Base-by-base conservation (phyloP, 2,329 filamentous ascomycete species). In the Aspergillus unguis region DNA sequence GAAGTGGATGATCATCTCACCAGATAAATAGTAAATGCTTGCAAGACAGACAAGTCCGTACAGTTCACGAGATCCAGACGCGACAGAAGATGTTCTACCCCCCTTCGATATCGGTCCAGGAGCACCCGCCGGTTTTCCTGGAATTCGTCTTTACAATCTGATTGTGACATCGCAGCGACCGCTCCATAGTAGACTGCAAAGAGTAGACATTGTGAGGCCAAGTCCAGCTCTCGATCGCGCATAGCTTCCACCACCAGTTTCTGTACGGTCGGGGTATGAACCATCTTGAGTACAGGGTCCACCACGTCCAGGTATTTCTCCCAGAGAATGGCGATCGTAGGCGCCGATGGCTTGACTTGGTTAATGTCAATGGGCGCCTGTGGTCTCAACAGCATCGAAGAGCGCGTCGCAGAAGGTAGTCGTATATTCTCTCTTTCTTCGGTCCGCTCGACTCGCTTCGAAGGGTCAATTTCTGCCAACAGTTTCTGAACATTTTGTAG, bases 251-350 rank as follows among this genome's bases (percentile, higher is more conserved):
- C 59, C n/a, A 84, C 64, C 0, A 72, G 73, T 4, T 72, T 72
- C 57, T 80, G 75, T 17, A 77, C 67, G 6, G 75, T 78, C 1
- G 80, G 80, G 1, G 77, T 68, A 60, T 84, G 81, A 10, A 83
- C 64, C 3, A 83, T 70, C 57, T 83, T 83, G 56, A 83, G 68
- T 3, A 84, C 60, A 0, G 80, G 79, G 62, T 84, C 80, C 11
- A 84, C 77, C 7, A 46, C 46, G 10, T 61, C 58, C 23, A 64
- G 23, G 33, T 60, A 64, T 27, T 31, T 57, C 38, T 63, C 61
- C 62, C 59, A 64, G 5, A 62, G 50, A 5, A 52, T 51, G 3
- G 46, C 45, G 26, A 58, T 48, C 3, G 33, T 36, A 10, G 46
- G 8, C 2, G 50, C 40, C 11, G 50, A 47, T 29, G 56, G 56